These are phyloP conservation scores for Rubroshorea leprosula DNA, from an alignment of 345 rosid genomes.

Conservation along the genomic window DNA sequence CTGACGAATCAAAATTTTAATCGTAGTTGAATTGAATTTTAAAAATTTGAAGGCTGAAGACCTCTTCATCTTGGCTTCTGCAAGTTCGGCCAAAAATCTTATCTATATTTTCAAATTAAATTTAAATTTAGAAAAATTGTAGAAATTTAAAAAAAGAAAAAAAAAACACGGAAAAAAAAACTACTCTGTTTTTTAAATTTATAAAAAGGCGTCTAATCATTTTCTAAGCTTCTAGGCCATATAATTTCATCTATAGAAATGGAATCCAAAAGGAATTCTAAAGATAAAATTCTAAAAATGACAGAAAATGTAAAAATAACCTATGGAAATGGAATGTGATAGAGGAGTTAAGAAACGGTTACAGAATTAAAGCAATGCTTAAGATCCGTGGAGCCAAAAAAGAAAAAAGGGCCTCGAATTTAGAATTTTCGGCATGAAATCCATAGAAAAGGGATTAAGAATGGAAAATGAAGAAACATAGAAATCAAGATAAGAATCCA, in stretches of 20 bases:
- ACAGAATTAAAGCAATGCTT: constrained; percentile 25
- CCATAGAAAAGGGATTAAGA: background rate
- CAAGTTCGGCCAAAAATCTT: background rate
- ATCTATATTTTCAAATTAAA: too few species aligned
- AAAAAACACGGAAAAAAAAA: too few species aligned
- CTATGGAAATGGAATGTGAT: background rate
- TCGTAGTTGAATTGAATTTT: too few species aligned
- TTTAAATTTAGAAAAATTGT: too few species aligned
- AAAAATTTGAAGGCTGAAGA: too few species aligned
- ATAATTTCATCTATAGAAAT: background rate
- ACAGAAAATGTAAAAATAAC: background rate
- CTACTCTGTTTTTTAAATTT: too few species aligned
- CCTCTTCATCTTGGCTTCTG: too few species aligned
- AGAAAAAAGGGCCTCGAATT: constrained; percentile 14
- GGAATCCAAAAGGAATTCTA: background rate
- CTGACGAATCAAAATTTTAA: too few species aligned
- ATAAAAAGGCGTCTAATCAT: background rate
- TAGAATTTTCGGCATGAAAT: constrained; percentile 6
- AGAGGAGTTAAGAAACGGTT: constrained; percentile 9
- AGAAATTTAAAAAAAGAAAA: too few species aligned
- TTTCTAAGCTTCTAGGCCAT: background rate
- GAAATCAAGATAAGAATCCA: constrained; percentile 10
- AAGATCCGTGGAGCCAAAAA: constrained; percentile 39
- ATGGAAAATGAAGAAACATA: constrained; percentile 2
- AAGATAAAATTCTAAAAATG: constrained; percentile 5